Evolutionary conservation across 345 rosid genomes (phyloP).

Genomic region (Gossypium mustelinum): DNA sequence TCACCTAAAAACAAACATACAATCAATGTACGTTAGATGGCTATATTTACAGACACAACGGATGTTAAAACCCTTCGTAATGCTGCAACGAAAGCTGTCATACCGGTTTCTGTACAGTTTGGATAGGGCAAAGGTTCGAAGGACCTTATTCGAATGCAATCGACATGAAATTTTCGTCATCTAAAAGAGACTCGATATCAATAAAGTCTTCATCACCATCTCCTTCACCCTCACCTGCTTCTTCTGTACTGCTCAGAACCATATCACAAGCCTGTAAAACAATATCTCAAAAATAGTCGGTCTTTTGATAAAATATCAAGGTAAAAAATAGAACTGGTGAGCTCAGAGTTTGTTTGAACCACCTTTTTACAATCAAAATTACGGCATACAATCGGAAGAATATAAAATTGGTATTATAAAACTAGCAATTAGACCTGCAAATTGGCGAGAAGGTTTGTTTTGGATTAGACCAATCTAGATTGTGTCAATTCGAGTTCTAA

Average conservation of each 20-base stretch:
- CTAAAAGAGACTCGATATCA: conserved; percentile 62
- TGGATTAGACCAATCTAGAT: no score
- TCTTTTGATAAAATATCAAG: not conserved
- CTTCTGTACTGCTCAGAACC: conserved; percentile 37
- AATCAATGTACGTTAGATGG: not conserved
- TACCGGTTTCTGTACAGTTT: conserved; percentile 23
- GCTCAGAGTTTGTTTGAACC: not conserved
- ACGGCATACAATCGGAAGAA: not conserved
- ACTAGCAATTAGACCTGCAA: not conserved
- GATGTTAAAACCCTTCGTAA: conserved; percentile 19
- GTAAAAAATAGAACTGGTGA: not conserved
- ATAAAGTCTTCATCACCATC: conserved; percentile 40
- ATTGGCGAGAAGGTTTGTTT: no score
- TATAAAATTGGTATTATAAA: not conserved
- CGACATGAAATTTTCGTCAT: conserved; percentile 69
- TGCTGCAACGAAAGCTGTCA: not conserved
- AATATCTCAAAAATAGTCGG: not conserved
- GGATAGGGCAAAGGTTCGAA: not conserved
- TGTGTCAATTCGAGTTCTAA: no score
- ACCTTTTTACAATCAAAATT: not conserved
- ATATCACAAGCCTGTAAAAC: conserved; percentile 32
- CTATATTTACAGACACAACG: conserved; percentile 17
- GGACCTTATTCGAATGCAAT: conserved; percentile 47
- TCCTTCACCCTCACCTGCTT: conserved; percentile 26
- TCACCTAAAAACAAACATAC: not conserved